Percentiles rank a stretch among this genome's conserved stretches.
Conservation (phyloP, 805 yeast species). For the Metschnikowia shivogae region DNA sequence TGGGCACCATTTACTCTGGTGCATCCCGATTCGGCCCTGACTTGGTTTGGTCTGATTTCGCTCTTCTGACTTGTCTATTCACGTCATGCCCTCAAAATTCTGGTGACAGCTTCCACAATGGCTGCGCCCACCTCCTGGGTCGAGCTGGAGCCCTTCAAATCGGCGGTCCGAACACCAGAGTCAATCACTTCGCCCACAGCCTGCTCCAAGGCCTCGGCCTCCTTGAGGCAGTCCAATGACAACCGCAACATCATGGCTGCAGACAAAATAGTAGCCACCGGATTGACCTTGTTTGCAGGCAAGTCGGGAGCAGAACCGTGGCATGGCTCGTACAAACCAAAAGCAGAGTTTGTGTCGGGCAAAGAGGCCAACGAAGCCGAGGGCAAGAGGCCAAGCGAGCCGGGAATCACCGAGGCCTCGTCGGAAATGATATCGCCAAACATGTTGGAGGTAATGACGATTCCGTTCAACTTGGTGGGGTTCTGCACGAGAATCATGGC, state of each 20-base stretch:
- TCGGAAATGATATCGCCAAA: slow-evolving; percentile 98
- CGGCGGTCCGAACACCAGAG: slow-evolving; percentile 84
- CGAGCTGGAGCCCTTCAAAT: slow-evolving; percentile 76
- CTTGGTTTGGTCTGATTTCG: too few species aligned
- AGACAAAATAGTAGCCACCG: slow-evolving; percentile 90
- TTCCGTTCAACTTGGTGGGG: slow-evolving; percentile 89
- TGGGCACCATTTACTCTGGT: too few species aligned
- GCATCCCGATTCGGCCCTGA: too few species aligned
- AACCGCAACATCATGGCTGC: slow-evolving; percentile 97
- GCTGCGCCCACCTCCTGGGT: slow-evolving; percentile 96
- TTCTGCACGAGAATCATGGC: slow-evolving; percentile 95
- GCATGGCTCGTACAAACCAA: slow-evolving; percentile 97
- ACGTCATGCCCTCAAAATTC: slow-evolving; percentile 35
- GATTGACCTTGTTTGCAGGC: slow-evolving; percentile 83
- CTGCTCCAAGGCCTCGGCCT: slow-evolving; percentile 82
- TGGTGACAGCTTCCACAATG: slow-evolving; percentile 66
- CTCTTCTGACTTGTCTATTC: too few species aligned
- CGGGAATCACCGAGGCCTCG: slow-evolving; percentile 97
- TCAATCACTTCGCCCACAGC: slow-evolving; percentile 86
- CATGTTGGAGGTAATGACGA: slow-evolving; percentile 91
- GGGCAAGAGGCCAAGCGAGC: slow-evolving; percentile 92
- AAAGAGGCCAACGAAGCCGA: slow-evolving; percentile 96
- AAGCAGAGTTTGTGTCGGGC: slow-evolving; percentile 91
- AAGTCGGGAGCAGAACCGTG: slow-evolving; percentile 99
- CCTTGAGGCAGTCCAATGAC: slow-evolving; percentile 76